These are phyloP conservation scores for Theileria annulata DNA, from an alignment of 169 alveolate species.

Conservation along the genomic window DNA sequence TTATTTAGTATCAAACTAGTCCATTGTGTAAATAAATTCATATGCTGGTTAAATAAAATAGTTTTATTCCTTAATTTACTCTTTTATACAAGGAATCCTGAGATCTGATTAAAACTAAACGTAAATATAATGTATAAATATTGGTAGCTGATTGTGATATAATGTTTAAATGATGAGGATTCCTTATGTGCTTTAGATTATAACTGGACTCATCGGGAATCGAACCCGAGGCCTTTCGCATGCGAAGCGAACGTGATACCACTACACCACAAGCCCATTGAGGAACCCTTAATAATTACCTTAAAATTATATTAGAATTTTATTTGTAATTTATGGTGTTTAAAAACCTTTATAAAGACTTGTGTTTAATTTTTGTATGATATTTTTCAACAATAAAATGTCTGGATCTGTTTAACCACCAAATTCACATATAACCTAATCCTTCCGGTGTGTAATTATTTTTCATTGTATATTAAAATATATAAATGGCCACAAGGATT, in stretches of 20 bases:
- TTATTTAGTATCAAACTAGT: too few relatives aligned
- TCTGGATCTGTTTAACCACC: not conserved
- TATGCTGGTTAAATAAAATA: too few relatives aligned
- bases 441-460: not conserved
- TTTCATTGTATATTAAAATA: not conserved
- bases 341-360: not conserved
- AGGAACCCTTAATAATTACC: not conserved
- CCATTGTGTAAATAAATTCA: too few relatives aligned
- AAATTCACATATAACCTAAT: not conserved
- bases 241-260: slow-evolving; percentile 97
- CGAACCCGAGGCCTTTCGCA: slow-evolving; percentile 97
- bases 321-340: not conserved
- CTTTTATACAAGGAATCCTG: too few relatives aligned
- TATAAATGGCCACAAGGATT: slow-evolving; percentile 16
- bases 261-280: slow-evolving; percentile 92
- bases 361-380: not conserved
- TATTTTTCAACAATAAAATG: slow-evolving; percentile 1
- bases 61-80: too few relatives aligned
- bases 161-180: not conserved
- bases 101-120: too few relatives aligned
- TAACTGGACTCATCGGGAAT: slow-evolving; percentile 91
- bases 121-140: too few relatives aligned
- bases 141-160: too few relatives aligned
- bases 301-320: not conserved
- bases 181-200: not conserved